Conservation (phyloP, 257 asterid genomes). For the Thymus quinquecostatus region DNA sequence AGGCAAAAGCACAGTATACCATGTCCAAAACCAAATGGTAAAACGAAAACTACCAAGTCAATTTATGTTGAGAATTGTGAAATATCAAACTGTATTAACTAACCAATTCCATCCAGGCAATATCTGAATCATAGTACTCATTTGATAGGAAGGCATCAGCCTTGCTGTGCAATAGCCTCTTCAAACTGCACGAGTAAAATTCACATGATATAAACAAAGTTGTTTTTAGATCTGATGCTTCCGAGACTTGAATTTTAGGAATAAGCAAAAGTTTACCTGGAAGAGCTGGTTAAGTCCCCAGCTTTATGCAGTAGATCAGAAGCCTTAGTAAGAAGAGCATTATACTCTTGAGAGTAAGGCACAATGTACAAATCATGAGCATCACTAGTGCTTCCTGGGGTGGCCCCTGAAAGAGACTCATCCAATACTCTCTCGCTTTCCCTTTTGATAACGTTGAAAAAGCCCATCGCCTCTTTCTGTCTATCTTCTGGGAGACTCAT, state of each 20-base stretch:
- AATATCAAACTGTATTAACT: conserved; percentile 33
- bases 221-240: not conserved
- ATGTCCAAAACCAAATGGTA: not conserved
- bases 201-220: conserved; percentile 8
- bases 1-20: not conserved
- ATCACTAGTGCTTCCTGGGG: conserved; percentile 33
- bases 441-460: conserved; percentile 88
- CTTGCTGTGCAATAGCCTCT: conserved; percentile 83
- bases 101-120: conserved; percentile 99
- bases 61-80: conserved; percentile 10
- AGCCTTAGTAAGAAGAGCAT: conserved; percentile 64
- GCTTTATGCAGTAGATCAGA: conserved; percentile 79
- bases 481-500: conserved; percentile 72
- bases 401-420: conserved; percentile 38
- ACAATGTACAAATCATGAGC: conserved; percentile 71
- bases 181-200: conserved; percentile 67
- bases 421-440: conserved; percentile 63
- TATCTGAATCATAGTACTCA: conserved; percentile 94
- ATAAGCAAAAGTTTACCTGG: conserved; percentile 51
- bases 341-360: conserved; percentile 83
- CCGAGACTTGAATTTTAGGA: conserved; percentile 16
- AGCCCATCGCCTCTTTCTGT: conserved; percentile 77
- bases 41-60: conserved; percentile 21
- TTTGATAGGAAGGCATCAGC: conserved; percentile 91
- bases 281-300: conserved; percentile 68